A percentile compares a stretch with the other conserved stretches of the same genome.
phyloP scores from a whole-genome alignment of 257 asterid genomes.

The Anisodus tanguticus region DNA sequence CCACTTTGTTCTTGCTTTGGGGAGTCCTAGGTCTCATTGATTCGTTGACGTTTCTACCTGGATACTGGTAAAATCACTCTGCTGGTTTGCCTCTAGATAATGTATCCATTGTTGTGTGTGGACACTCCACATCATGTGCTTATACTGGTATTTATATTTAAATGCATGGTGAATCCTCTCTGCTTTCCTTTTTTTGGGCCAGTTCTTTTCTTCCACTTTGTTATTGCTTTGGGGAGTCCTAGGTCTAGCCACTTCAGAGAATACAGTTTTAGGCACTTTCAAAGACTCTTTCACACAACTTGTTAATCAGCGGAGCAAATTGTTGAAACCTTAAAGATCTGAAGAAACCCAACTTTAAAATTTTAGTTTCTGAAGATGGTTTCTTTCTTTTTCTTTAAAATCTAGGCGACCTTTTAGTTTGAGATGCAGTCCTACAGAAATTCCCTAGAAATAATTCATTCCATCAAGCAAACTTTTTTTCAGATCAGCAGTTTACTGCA shows the following conservation, averaged over 20 bases:
- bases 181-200: not conserved
- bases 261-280: not conserved
- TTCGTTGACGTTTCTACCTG: conserved; percentile 65
- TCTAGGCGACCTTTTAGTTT: not conserved
- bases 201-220: too few species aligned
- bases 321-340: not conserved
- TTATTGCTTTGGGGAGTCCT: not conserved
- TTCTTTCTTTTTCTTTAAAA: not conserved
- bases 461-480: not conserved
- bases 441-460: not conserved
- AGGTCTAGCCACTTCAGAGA: not conserved
- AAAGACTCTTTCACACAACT: not conserved
- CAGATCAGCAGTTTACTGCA: too few species aligned
- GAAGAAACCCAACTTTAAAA: not conserved
- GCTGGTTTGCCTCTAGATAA: not conserved
- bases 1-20: not conserved
- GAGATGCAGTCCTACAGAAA: conserved; percentile 17
- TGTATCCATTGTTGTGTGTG: not conserved
- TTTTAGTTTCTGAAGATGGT: not conserved
- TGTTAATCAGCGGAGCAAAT: not conserved
- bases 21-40: conserved; percentile 49
- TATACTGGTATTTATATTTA: not conserved
- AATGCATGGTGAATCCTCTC: not conserved
- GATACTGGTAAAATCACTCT: conserved; percentile 72
- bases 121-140: not conserved